These are phyloP conservation scores for Arctium lappa DNA, from an alignment of 129 eudicot species.

Conservation along the genomic window DNA sequence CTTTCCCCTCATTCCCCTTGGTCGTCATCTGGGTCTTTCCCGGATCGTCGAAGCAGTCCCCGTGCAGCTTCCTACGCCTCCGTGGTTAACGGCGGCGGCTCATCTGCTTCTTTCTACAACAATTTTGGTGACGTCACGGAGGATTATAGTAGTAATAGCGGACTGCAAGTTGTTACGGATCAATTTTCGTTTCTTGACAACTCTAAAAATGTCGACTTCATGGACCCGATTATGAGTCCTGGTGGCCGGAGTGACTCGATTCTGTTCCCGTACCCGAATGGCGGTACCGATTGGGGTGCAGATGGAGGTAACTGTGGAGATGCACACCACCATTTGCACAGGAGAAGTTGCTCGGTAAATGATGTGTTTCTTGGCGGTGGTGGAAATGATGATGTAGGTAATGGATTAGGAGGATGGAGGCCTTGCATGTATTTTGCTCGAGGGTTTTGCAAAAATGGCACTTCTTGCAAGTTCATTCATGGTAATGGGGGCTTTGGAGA, in stretches of 20 bases:
- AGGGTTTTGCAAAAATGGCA: slow-evolving; percentile 85
- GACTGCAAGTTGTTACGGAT: slow-evolving; percentile 40
- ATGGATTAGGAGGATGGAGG: slow-evolving; percentile 71
- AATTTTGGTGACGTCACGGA: slow-evolving; percentile 25
- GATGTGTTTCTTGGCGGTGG: slow-evolving; percentile 42
- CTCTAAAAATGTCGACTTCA: slow-evolving; percentile 21
- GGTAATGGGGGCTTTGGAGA: slow-evolving; percentile 28
- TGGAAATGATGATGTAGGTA: slow-evolving; percentile 25
- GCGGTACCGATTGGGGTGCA: slow-evolving; percentile 13
- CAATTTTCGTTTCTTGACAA: slow-evolving; percentile 43
- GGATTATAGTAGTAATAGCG: slow-evolving; percentile 9
- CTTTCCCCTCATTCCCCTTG: slow-evolving; percentile 65
- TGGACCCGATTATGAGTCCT: slow-evolving; percentile 55
- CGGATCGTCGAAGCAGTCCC: slow-evolving; percentile 35
- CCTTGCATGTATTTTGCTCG: slow-evolving; percentile 83
- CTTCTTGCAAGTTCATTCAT: slow-evolving; percentile 65
- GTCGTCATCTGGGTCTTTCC: slow-evolving; percentile 27
- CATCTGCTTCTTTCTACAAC: slow-evolving; percentile 31
- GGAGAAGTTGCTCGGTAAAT: slow-evolving; percentile 81
- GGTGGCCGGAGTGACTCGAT: slow-evolving; percentile 63
- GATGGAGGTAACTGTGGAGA: slow-evolving; percentile 27
- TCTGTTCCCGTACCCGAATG: slow-evolving; percentile 28
- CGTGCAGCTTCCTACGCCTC: slow-evolving; percentile 67
- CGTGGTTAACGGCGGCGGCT: slow-evolving; percentile 53
- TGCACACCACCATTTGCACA: slow-evolving; percentile 36